These are phyloP conservation scores for Phytophthora citrophthora DNA, from an alignment of 352 stramenopile genomes.

Conservation along the genomic window DNA sequence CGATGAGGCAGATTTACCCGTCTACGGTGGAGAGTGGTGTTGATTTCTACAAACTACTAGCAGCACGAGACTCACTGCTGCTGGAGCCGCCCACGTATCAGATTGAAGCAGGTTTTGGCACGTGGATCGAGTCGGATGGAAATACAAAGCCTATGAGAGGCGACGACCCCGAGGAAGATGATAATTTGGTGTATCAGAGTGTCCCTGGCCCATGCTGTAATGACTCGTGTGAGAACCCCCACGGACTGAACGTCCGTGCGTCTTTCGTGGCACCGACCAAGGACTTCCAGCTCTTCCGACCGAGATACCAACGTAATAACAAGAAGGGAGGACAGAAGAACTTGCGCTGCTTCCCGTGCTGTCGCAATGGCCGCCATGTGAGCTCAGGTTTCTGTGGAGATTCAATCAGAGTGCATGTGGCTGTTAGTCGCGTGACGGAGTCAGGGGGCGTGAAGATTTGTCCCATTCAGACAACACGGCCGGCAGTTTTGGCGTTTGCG, in stretches of 20 bases:
- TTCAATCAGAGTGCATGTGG: slow-evolving; percentile 84
- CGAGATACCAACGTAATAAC: slow-evolving; percentile 90
- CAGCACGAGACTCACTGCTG: slow-evolving; percentile 76
- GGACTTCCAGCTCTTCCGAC: slow-evolving; percentile 80
- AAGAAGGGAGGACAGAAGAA: slow-evolving; percentile 92
- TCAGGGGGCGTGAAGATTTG: slow-evolving; percentile 86
- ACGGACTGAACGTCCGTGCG: slow-evolving; percentile 77
- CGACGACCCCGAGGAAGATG: slow-evolving; percentile 69
- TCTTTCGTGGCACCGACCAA: slow-evolving; percentile 85
- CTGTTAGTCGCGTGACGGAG: slow-evolving; percentile 74
- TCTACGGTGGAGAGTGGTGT: slow-evolving; percentile 64
- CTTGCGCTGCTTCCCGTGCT: slow-evolving; percentile 87
- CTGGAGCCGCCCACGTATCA: slow-evolving; percentile 83
- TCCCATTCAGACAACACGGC: slow-evolving; percentile 69
- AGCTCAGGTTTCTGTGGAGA: slow-evolving; percentile 88
- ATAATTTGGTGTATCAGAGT: slow-evolving; percentile 75
- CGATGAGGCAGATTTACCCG: slow-evolving; percentile 81
- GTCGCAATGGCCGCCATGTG: slow-evolving; percentile 80
- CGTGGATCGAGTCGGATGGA: slow-evolving; percentile 83
- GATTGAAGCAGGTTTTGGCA: slow-evolving; percentile 85
- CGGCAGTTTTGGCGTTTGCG: slow-evolving; percentile 69
- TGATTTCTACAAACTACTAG: slow-evolving; percentile 84
- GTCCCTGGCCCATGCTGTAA: slow-evolving; percentile 81
- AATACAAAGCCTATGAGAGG: slow-evolving; percentile 82
- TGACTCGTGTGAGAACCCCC: slow-evolving; percentile 84